A percentile compares a stretch with the other conserved stretches of the same genome.
Evolutionary conservation across 352 stramenopile species (phyloP).

Genomic region (Phytophthora foliorum): DNA sequence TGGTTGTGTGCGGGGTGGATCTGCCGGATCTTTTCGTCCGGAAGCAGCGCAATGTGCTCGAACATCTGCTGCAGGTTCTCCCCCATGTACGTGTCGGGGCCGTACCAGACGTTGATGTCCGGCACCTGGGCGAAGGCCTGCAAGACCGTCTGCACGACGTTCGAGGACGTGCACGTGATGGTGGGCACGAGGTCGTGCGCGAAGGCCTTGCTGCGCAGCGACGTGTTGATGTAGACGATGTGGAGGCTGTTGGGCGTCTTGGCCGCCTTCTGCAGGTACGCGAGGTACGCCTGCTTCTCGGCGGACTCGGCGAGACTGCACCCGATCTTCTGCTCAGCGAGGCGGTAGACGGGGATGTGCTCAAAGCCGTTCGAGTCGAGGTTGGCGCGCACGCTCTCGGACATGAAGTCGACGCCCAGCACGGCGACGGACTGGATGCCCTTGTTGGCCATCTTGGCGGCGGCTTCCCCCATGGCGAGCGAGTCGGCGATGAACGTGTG

Average conservation of each 20-base stretch:
- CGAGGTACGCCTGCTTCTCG: slow-evolving; percentile 93
- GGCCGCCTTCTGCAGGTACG: slow-evolving; percentile 92
- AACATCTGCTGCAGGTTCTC: slow-evolving; percentile 97
- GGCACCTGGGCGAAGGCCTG: slow-evolving; percentile 94
- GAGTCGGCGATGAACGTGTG: slow-evolving; percentile 97
- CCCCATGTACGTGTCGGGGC: slow-evolving; percentile 98
- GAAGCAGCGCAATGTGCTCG: slow-evolving; percentile 76
- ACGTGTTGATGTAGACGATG: slow-evolving; percentile 99
- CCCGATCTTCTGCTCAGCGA: slow-evolving; percentile 94
- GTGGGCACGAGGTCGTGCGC: slow-evolving; percentile 95
- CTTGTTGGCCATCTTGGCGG: slow-evolving; percentile 94
- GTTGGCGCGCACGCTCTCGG: slow-evolving; percentile 95
- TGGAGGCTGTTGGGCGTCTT: slow-evolving; percentile 94
- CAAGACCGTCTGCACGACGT: slow-evolving; percentile 97
- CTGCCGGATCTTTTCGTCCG: slow-evolving; percentile 83
- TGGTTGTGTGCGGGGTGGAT: slow-evolving; percentile 90
- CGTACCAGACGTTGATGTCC: slow-evolving; percentile 92
- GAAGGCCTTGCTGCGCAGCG: slow-evolving; percentile 96
- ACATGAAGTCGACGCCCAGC: slow-evolving; percentile 98
- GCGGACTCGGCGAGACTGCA: slow-evolving; percentile 96
- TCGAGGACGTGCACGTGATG: slow-evolving; percentile 97
- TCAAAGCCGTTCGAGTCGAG: slow-evolving; percentile 93
- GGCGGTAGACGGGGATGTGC: slow-evolving; percentile 96
- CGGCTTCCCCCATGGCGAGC: slow-evolving; percentile 97
- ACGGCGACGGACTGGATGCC: slow-evolving; percentile 94